Percentiles rank a stretch among this genome's conserved stretches.
Evolutionary conservation across 345 rosid genomes (phyloP).

Genomic region (Cardamine chenopodiifolia): DNA sequence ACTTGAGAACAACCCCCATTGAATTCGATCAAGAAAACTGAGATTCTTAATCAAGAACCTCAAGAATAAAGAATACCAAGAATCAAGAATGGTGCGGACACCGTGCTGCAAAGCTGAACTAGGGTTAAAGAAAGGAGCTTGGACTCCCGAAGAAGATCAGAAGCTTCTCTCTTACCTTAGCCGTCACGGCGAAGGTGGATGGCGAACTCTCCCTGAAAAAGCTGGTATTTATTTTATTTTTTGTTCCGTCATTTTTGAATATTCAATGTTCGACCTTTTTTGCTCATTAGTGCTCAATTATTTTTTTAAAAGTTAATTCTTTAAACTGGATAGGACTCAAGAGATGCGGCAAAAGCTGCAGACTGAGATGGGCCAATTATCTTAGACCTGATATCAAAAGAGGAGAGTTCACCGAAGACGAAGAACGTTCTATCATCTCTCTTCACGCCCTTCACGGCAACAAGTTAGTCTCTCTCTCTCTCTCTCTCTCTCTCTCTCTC

Average conservation of each 20-base stretch:
- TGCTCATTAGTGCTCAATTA: slow-evolving; percentile 3
- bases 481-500: neutral
- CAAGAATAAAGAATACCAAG: slow-evolving; percentile 32
- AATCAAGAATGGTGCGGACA: slow-evolving; percentile 49
- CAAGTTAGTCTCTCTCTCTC: slow-evolving; percentile 41
- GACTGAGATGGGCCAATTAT: slow-evolving; percentile 59
- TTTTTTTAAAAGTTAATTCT: neutral
- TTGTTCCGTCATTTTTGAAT: slow-evolving; percentile 10
- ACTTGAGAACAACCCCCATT: slow-evolving; percentile 10
- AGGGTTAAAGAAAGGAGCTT: slow-evolving; percentile 55
- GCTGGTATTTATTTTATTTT: slow-evolving; percentile 44
- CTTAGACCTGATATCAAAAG: slow-evolving; percentile 57
- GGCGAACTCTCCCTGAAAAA: slow-evolving; percentile 55
- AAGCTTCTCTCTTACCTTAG: slow-evolving; percentile 49
- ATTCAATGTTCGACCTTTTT: slow-evolving; percentile 15
- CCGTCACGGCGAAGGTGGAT: slow-evolving; percentile 55
- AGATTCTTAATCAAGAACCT: neutral
- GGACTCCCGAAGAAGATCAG: slow-evolving; percentile 58
- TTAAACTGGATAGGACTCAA: slow-evolving; percentile 43
- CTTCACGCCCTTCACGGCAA: slow-evolving; percentile 56
- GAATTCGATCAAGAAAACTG: neutral
- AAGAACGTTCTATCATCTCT: slow-evolving; percentile 47
- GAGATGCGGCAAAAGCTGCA: slow-evolving; percentile 59
- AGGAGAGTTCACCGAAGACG: slow-evolving; percentile 51
- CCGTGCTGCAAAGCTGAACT: slow-evolving; percentile 38